Percentiles rank a stretch among this genome's conserved stretches.
Conservation (phyloP, 1,284 basidiomycete genomes). For the Cronartium ribicola region DNA sequence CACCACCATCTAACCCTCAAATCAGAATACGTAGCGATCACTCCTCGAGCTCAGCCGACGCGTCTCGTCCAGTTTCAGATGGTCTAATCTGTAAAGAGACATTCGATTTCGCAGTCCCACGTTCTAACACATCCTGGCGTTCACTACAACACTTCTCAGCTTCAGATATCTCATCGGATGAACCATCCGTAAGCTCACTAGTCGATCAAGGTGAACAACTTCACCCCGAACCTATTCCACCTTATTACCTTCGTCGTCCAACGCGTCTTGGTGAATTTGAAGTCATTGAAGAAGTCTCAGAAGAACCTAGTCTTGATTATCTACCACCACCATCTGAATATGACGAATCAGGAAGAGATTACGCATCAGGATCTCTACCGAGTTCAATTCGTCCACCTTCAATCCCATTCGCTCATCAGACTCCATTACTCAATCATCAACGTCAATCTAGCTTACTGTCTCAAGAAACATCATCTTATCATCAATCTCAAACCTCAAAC, state of each 20-base stretch:
- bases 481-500: conserved; percentile 11
- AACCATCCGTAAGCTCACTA: neutral
- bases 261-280: conserved; percentile 3
- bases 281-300: conserved; percentile 1
- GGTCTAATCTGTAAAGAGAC: neutral
- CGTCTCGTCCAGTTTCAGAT: conserved; percentile 5
- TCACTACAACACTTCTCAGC: conserved; percentile 15
- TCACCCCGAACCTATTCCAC: neutral
- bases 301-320: conserved; percentile 9
- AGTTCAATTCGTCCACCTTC: conserved; percentile 33
- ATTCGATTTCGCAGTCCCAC: conserved; percentile 23
- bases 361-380: conserved; percentile 14
- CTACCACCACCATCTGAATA: neutral
- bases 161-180: conserved; percentile 5
- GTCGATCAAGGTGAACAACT: neutral
- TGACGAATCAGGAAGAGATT: conserved; percentile 5
- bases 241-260: neutral
- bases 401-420: conserved; percentile 39
- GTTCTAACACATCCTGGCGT: conserved; percentile 14
- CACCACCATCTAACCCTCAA: too few relatives aligned
- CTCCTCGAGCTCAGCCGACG: neutral
- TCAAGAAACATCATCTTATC: neutral
- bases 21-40: too few relatives aligned
- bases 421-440: conserved; percentile 20
- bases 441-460: neutral